phyloP scores from a whole-genome alignment of 2,329 filamentous ascomycete genomes.

The Diaporthe australafricana region DNA sequence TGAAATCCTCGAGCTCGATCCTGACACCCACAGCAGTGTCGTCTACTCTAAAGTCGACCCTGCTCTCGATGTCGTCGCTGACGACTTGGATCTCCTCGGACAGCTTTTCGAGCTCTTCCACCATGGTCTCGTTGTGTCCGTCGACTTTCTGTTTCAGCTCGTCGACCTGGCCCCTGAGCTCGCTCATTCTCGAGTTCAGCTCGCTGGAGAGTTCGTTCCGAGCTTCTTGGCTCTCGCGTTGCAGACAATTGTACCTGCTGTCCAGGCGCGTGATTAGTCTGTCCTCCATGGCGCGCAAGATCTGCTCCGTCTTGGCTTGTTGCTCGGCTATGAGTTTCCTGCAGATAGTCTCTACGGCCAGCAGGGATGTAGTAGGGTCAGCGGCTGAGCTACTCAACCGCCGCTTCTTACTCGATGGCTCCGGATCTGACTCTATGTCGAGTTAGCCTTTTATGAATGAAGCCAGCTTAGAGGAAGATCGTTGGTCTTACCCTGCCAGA shows the following conservation, averaged over 20 bases:
- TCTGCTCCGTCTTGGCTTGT: slow-evolving; percentile 19
- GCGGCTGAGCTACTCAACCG: neutral
- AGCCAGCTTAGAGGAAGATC: rapidly evolving
- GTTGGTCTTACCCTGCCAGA: neutral
- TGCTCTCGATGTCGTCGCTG: slow-evolving; percentile 20
- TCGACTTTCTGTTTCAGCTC: slow-evolving; percentile 7
- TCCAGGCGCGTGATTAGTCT: slow-evolving; percentile 10
- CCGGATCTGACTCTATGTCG: neutral
- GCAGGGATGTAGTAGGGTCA: neutral
- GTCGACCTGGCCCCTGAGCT: neutral
- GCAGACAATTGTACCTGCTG: neutral
- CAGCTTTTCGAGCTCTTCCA: neutral
- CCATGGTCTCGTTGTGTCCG: neutral
- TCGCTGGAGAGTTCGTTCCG: neutral
- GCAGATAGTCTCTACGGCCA: neutral
- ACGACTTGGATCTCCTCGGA: slow-evolving; percentile 10
- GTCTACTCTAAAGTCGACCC: slow-evolving; percentile 9
- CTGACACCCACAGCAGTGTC: neutral
- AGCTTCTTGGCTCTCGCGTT: neutral
- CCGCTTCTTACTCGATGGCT: slow-evolving; percentile 9
- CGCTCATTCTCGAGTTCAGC: neutral
- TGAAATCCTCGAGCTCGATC: slow-evolving; percentile 11
- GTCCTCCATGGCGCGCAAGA: neutral
- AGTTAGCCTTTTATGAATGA: neutral
- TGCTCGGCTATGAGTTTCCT: slow-evolving; percentile 14